A percentile compares a stretch with the other conserved stretches of the same genome.
phyloP scores from a whole-genome alignment of 2,329 filamentous ascomycete genomes.

The Fusarium camptoceras region DNA sequence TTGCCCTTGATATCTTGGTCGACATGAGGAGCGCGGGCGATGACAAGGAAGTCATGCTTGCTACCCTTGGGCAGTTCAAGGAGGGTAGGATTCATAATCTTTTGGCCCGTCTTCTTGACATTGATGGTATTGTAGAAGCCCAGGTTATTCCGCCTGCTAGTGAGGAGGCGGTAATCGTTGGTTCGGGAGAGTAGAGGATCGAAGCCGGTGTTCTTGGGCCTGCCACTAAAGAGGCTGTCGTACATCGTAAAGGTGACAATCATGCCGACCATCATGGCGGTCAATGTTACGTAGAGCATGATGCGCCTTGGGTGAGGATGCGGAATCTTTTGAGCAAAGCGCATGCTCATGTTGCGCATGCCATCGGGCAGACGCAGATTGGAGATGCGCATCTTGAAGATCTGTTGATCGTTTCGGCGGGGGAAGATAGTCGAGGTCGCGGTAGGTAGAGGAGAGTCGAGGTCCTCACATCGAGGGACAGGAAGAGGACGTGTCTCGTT shows the following conservation, averaged over 20 bases:
- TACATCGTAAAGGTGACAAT: conserved; percentile 20
- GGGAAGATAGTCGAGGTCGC: background rate
- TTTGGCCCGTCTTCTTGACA: conserved; percentile 39
- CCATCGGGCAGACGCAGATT: conserved; percentile 22
- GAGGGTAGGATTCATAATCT: conserved; percentile 42
- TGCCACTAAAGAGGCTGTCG: background rate
- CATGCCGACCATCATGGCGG: conserved; percentile 26
- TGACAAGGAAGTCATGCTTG: conserved; percentile 40
- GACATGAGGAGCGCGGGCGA: conserved; percentile 36
- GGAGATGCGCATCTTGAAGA: conserved; percentile 25
- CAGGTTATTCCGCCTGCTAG: conserved; percentile 34
- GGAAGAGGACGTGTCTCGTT: conserved; percentile 9
- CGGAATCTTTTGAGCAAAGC: conserved; percentile 10
- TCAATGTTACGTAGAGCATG: conserved; percentile 22
- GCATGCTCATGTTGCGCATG: conserved; percentile 23
- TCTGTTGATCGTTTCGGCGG: background rate
- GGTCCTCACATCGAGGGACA: conserved; percentile 18
- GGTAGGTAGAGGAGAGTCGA: conserved; percentile 7
- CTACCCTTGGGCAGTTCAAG: conserved; percentile 37
- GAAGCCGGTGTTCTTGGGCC: conserved; percentile 7
- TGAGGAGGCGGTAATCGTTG: conserved; percentile 37
- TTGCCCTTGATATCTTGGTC: conserved; percentile 38
- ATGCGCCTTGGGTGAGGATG: conserved; percentile 38
- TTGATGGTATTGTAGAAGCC: conserved; percentile 40
- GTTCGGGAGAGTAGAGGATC: conserved; percentile 37